Percentiles rank a stretch among this genome's conserved stretches.
Evolutionary conservation across 768 basidiomycete genomes (phyloP).

Genomic region (Lanmaoa pseudosensibilis): DNA sequence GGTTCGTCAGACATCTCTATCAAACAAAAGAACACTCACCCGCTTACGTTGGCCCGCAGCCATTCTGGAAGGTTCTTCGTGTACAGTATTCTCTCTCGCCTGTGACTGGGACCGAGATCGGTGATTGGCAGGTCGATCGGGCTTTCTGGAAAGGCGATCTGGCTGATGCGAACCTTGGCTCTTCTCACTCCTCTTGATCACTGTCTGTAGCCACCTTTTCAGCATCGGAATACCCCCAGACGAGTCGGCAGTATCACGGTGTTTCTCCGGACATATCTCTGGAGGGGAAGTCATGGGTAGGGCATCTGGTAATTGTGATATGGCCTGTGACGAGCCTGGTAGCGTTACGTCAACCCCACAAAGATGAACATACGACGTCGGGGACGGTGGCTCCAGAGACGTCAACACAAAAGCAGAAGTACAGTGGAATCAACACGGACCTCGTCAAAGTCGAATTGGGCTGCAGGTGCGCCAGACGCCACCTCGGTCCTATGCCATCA

Average conservation of each 20-base stretch:
- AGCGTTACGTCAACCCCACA: background rate
- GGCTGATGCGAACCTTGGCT: no score
- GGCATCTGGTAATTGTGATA: background rate
- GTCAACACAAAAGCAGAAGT: background rate
- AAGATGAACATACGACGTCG: background rate
- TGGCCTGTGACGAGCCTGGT: background rate
- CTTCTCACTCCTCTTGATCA: no score
- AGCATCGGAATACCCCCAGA: background rate
- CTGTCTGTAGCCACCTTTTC: background rate
- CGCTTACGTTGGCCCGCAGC: no score
- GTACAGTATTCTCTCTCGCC: no score
- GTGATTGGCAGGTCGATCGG: no score
- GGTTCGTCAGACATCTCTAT: no score
- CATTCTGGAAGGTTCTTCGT: no score
- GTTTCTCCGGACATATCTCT: background rate
- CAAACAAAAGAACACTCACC: no score
- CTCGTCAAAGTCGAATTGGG: background rate
- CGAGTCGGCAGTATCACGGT: no score
- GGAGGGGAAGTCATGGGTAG: background rate
- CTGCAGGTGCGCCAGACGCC: background rate
- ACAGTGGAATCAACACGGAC: background rate
- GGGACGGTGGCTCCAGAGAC: background rate
- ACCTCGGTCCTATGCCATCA: background rate
- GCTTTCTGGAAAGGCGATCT: no score
- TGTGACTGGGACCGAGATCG: no score